Percentiles rank a stretch among this genome's conserved stretches.
Evolutionary conservation across 169 alveolate genomes (phyloP).

Genomic region (Eimeria falciformis): DNA sequence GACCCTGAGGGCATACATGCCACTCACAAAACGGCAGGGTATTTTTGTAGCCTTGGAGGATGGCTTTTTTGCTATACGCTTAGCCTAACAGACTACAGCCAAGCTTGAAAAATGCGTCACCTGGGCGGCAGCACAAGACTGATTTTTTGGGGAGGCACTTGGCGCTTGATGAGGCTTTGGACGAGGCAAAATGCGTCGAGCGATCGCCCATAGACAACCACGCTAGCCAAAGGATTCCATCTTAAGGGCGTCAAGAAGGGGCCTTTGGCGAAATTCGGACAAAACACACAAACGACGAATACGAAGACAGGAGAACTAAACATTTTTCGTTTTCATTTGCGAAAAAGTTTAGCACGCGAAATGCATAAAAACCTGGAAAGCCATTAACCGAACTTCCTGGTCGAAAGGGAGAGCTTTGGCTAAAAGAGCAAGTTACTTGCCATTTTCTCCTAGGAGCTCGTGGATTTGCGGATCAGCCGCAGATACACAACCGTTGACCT

Average conservation of each 20-base stretch:
- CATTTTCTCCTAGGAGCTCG: conserved; percentile 25
- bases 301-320: neutral
- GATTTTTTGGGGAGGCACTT: conserved; percentile 71
- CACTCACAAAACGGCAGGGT: too few species aligned
- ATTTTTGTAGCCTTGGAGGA: too few species aligned
- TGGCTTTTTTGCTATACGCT: too few species aligned
- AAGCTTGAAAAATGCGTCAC: neutral
- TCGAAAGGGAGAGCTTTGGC: too few species aligned
- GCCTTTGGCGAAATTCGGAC: neutral
- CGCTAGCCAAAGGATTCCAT: conserved; percentile 70
- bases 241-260: conserved; percentile 33
- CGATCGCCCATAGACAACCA: conserved; percentile 69
- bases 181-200: conserved; percentile 70
- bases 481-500: conserved; percentile 82
- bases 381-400: too few species aligned
- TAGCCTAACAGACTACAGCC: too few species aligned
- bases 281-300: neutral
- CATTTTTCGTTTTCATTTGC: too few species aligned
- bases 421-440: neutral
- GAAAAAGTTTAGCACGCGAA: too few species aligned
- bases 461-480: conserved; percentile 44
- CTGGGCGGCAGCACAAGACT: conserved; percentile 67
- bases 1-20: too few species aligned
- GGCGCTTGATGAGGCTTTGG: conserved; percentile 52
- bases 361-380: too few species aligned